Evolutionary conservation across 768 basidiomycete genomes (phyloP).

Genomic region (Dictyophora rubrovolvata): DNA sequence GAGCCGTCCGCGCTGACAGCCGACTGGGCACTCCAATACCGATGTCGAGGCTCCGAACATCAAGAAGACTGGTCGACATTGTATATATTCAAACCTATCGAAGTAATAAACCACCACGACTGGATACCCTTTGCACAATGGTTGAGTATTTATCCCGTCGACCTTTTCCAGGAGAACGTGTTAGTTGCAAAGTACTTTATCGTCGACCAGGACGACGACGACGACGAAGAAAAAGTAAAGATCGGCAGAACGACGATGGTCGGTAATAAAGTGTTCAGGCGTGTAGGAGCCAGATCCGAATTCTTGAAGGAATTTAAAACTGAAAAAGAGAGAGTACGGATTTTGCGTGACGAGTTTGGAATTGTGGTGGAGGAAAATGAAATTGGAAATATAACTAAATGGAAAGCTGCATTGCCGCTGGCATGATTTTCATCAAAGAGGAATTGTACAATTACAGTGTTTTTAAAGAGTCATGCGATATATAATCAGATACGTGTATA

Average conservation of each 20-base stretch:
- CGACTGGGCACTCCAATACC: conserved; percentile 1
- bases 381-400: background rate
- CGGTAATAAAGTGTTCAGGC: background rate
- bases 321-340: background rate
- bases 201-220: background rate
- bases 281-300: background rate
- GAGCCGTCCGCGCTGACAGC: background rate
- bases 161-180: background rate
- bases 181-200: background rate
- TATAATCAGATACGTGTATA: too few species aligned
- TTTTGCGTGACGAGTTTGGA: conserved; percentile 6
- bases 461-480: too few species aligned
- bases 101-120: background rate
- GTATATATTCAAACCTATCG: background rate
- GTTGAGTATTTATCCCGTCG: background rate
- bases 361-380: background rate
- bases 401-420: background rate
- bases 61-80: background rate
- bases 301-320: conserved; percentile 1
- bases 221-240: background rate
- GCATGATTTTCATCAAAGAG: background rate
- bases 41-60: conserved; percentile 1
- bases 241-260: conserved; percentile 3
- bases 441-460: too few species aligned
- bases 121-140: conserved; percentile 4